phyloP scores from a whole-genome alignment of 495 filamentous ascomycete genomes.

The Trypethelium eluteriae region DNA sequence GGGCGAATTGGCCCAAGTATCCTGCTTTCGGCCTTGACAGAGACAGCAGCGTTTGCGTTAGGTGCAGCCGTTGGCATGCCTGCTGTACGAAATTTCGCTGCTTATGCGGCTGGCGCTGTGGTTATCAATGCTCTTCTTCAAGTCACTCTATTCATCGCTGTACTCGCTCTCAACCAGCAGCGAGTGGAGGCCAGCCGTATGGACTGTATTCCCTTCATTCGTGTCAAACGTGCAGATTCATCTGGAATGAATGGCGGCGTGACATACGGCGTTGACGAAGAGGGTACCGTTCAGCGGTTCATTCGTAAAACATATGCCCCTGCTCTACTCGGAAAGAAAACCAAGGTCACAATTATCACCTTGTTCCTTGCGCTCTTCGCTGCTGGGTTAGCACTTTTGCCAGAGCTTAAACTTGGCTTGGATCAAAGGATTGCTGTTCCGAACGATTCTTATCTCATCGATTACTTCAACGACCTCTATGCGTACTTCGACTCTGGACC shows the following conservation, averaged over 20 bases:
- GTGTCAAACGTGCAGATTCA: conserved; percentile 56
- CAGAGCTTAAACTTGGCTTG: conserved; percentile 74
- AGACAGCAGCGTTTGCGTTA: conserved; percentile 85
- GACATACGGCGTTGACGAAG: conserved; percentile 62
- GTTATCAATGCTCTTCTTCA: conserved; percentile 93
- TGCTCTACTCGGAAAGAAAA: conserved; percentile 63
- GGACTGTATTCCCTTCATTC: conserved; percentile 89
- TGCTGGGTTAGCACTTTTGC: conserved; percentile 72
- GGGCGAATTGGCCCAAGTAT: conserved; percentile 95
- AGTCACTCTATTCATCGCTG: conserved; percentile 90
- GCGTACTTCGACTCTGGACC: conserved; percentile 85
- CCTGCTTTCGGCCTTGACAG: conserved; percentile 85
- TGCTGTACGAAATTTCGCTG: conserved; percentile 90
- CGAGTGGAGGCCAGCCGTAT: conserved; percentile 76
- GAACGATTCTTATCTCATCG: conserved; percentile 82
- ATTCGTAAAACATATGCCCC: conserved; percentile 87
- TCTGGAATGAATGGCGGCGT: conserved; percentile 42
- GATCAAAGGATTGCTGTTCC: conserved; percentile 94
- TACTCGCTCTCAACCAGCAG: conserved; percentile 82
- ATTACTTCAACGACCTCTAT: conserved; percentile 92
- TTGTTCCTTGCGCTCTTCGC: conserved; percentile 84
- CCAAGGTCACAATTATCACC: conserved; percentile 65
- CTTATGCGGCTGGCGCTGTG: conserved; percentile 92
- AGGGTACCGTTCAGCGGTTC: conserved; percentile 71
- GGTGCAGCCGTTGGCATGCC: conserved; percentile 97